phyloP scores from a whole-genome alignment of 2,329 filamentous ascomycete genomes.

The Aspergillus novofumigatus region DNA sequence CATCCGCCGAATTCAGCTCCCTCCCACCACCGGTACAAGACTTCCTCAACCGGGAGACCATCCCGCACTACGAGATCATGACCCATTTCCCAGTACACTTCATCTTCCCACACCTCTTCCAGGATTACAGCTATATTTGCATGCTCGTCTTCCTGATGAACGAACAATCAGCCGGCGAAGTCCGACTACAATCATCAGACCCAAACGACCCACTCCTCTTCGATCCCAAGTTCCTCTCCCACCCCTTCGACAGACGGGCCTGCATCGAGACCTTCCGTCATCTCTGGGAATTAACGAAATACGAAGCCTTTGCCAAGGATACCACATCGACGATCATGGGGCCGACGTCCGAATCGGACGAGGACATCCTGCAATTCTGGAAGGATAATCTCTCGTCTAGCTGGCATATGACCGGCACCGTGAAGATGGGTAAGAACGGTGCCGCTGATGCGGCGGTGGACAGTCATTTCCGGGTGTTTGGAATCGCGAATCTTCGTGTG shows the following conservation, averaged over 20 bases:
- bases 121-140: constrained; percentile 41
- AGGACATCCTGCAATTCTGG: constrained; percentile 51
- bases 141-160: constrained; percentile 51
- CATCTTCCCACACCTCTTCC: constrained; percentile 35
- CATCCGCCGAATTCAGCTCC: too few relatives aligned
- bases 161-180: constrained; percentile 49
- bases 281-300: constrained; percentile 39
- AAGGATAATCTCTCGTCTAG: constrained; percentile 42
- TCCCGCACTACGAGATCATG: constrained; percentile 56
- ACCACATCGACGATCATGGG: constrained; percentile 40
- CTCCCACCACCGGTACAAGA: constrained; percentile 44
- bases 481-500: constrained; percentile 37
- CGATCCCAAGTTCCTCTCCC: constrained; percentile 49
- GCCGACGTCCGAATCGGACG: constrained; percentile 49
- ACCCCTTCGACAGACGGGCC: constrained; percentile 50
- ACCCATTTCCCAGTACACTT: constrained; percentile 46
- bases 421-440: constrained; percentile 51
- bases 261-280: constrained; percentile 49
- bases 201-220: constrained; percentile 49
- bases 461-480: constrained; percentile 35
- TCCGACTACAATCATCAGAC: constrained; percentile 51
- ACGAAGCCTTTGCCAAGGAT: constrained; percentile 44
- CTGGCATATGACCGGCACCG: constrained; percentile 57
- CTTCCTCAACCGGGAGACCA: constrained; percentile 46
- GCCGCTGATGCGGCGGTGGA: constrained; percentile 48